Percentiles rank a stretch among this genome's conserved stretches.
These are phyloP conservation scores for Kodamaea suecica DNA, from an alignment of 1,139 yeast genomes.

Conservation along the genomic window DNA sequence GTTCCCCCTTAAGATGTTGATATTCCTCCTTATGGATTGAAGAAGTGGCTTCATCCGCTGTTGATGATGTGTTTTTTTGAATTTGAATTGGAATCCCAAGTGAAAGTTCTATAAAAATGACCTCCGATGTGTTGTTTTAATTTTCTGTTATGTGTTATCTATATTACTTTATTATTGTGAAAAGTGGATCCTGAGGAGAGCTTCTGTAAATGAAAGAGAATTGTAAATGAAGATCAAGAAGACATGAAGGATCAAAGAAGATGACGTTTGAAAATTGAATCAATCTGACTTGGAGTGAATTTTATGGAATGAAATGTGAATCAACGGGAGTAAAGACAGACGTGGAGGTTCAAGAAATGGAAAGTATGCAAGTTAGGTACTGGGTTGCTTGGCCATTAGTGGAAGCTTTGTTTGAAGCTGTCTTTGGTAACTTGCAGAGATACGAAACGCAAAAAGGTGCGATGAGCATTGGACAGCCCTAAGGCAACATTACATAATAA, in stretches of 20 bases:
- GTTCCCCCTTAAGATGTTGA: too few relatives aligned
- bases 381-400: too few relatives aligned
- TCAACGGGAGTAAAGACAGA: not conserved
- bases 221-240: slow-evolving; percentile 2
- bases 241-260: not conserved
- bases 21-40: not conserved
- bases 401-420: too few relatives aligned
- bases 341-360: not conserved
- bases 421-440: too few relatives aligned
- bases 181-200: slow-evolving; percentile 2
- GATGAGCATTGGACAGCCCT: too few relatives aligned
- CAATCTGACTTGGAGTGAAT: not conserved
- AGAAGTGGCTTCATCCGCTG: slow-evolving; percentile 17
- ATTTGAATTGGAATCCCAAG: not conserved
- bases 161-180: slow-evolving; percentile 4
- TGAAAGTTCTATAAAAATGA: slow-evolving; percentile 1
- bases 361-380: not conserved
- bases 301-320: not conserved
- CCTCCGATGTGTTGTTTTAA: not conserved
- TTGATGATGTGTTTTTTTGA: slow-evolving; percentile 18
- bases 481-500: too few relatives aligned
- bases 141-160: slow-evolving; percentile 4
- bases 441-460: too few relatives aligned
- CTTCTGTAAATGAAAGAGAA: slow-evolving; percentile 1
- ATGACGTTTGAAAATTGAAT: not conserved